These are phyloP conservation scores for Claviceps citrina DNA, from an alignment of 2,329 filamentous ascomycete genomes.

Conservation along the genomic window DNA sequence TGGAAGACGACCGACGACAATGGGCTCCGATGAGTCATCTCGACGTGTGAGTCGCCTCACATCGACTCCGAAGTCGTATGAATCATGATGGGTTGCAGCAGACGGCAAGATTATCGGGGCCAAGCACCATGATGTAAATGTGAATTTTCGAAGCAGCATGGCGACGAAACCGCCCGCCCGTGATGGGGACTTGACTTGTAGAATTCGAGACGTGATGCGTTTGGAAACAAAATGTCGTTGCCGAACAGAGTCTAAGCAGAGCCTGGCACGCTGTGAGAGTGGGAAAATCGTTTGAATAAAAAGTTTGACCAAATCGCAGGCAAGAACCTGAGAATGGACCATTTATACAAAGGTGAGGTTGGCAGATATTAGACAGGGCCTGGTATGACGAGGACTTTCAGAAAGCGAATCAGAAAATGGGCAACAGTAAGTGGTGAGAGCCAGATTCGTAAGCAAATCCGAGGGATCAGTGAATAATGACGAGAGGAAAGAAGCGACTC, in stretches of 20 bases:
- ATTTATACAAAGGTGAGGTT: background rate
- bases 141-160: slow-evolving; percentile 3
- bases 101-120: slow-evolving; percentile 2
- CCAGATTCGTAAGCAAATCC: background rate
- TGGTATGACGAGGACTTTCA: background rate
- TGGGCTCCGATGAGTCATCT: slow-evolving; percentile 18
- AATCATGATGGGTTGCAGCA: slow-evolving; percentile 8
- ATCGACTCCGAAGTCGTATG: slow-evolving; percentile 38
- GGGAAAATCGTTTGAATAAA: background rate
- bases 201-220: background rate
- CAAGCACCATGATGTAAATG: background rate
- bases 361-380: background rate
- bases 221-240: background rate
- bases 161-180: background rate
- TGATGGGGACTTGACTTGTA: too few species aligned
- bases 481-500: slow-evolving; percentile 1
- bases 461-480: background rate
- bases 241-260: background rate
- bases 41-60: slow-evolving; percentile 25
- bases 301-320: background rate
- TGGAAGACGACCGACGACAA: slow-evolving; percentile 30
- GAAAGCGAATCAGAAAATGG: background rate
- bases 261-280: background rate
- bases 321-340: background rate
- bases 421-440: background rate